Conservation (phyloP, 495 filamentous ascomycete species). For the Jackrogersella minutella region DNA sequence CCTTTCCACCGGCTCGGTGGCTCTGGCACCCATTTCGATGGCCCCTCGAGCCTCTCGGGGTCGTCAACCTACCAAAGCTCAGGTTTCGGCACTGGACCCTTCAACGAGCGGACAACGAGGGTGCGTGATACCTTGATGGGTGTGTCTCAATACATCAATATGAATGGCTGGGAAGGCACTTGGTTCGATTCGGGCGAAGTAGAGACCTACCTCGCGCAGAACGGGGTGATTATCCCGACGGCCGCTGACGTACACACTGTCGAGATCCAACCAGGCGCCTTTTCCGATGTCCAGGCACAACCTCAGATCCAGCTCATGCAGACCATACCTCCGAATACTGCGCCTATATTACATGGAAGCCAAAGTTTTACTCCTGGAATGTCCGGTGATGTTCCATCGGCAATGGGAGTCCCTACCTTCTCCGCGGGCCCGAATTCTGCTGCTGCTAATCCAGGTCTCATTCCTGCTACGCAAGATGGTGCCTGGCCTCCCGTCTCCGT, state of each 20-base stretch:
- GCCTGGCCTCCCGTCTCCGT: constrained; percentile 23
- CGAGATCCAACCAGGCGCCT: constrained; percentile 51
- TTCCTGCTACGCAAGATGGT: neutral
- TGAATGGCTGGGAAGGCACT: constrained; percentile 66
- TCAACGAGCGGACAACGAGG: constrained; percentile 41
- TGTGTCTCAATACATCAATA: constrained; percentile 51
- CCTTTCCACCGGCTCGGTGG: constrained; percentile 74
- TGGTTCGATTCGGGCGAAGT: constrained; percentile 80
- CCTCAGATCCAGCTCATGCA: constrained; percentile 16
- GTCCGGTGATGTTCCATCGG: neutral
- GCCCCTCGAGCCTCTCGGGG: constrained; percentile 44
- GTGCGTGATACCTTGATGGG: constrained; percentile 47
- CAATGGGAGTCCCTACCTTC: constrained; percentile 1
- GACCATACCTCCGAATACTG: constrained; percentile 8
- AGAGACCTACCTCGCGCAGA: constrained; percentile 69
- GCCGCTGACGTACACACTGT: constrained; percentile 61
- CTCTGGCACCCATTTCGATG: constrained; percentile 68
- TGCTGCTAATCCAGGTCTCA: neutral
- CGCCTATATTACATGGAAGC: neutral
- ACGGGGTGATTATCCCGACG: constrained; percentile 64
- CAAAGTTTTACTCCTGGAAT: neutral
- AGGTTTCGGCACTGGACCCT: constrained; percentile 55
- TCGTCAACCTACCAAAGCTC: constrained; percentile 47
- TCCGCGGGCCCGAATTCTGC: neutral
- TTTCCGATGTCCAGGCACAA: constrained; percentile 36